phyloP scores from a whole-genome alignment of 2,329 filamentous ascomycete species.

The Ceratocystiopsis minuta region DNA sequence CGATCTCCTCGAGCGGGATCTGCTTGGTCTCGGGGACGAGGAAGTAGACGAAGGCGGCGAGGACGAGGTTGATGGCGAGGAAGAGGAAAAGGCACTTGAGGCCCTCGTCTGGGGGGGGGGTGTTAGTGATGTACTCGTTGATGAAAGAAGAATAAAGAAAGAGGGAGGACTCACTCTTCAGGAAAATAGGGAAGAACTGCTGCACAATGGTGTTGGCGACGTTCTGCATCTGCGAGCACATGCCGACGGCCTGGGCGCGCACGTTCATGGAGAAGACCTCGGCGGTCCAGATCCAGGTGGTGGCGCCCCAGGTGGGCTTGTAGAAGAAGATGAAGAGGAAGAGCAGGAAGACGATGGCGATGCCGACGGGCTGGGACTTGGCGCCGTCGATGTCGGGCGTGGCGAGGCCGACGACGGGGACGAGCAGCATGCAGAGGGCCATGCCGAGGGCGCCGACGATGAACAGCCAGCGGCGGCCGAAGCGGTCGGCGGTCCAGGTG shows the following conservation, averaged over 20 bases:
- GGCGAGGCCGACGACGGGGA: conserved; percentile 22
- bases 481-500: conserved; percentile 55
- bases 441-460: conserved; percentile 52
- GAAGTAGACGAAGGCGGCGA: conserved; percentile 27
- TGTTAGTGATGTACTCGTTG: neutral
- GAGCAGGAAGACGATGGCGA: conserved; percentile 44
- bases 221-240: conserved; percentile 39
- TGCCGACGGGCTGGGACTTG: conserved; percentile 40
- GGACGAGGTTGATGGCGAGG: conserved; percentile 24
- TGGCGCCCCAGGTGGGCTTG: conserved; percentile 49
- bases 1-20: conserved; percentile 36
- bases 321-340: conserved; percentile 47
- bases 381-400: conserved; percentile 32
- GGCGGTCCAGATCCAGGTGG: conserved; percentile 49
- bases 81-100: conserved; percentile 25
- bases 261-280: conserved; percentile 53
- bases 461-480: conserved; percentile 51
- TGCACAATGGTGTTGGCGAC: conserved; percentile 47
- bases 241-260: conserved; percentile 50
- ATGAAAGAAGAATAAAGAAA: neutral
- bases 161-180: conserved; percentile 23
- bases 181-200: conserved; percentile 50
- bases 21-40: conserved; percentile 28
- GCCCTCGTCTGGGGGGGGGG: conserved; percentile 10
- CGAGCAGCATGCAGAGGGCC: conserved; percentile 52